A percentile compares a stretch with the other conserved stretches of the same genome.
phyloP scores from a whole-genome alignment of 1,139 yeast species.

The Candida anutae region DNA sequence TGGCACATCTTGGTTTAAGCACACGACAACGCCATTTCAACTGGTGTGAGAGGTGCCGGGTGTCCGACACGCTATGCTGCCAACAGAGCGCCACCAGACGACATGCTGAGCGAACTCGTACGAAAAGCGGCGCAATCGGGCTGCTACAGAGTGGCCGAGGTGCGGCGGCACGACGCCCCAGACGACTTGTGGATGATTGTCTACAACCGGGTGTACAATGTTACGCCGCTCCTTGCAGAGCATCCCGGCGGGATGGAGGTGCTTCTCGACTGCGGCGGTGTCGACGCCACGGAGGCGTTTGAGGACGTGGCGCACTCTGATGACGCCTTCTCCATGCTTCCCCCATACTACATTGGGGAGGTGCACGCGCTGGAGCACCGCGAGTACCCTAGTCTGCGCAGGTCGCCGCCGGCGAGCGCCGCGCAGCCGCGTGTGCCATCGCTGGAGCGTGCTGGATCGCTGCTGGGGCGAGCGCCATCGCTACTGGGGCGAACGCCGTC shows the following conservation, averaged over 20 bases:
- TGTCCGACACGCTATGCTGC: too few species aligned
- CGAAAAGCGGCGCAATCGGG: too few species aligned
- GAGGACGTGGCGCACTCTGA: slow-evolving; percentile 45
- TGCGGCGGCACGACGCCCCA: slow-evolving; percentile 36
- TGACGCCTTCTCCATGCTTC: slow-evolving; percentile 33
- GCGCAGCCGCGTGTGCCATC: too few species aligned
- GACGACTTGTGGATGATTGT: slow-evolving; percentile 62
- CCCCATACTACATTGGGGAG: slow-evolving; percentile 31
- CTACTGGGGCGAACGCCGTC: too few species aligned
- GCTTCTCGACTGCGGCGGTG: slow-evolving; percentile 60
- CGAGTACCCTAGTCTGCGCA: slow-evolving; percentile 5
- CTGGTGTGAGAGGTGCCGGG: too few species aligned
- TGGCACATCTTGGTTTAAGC: too few species aligned
- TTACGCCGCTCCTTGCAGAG: slow-evolving; percentile 37
- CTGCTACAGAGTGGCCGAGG: slow-evolving; percentile 22
- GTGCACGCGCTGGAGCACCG: slow-evolving; percentile 14
- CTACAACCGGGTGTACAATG: slow-evolving; percentile 55
- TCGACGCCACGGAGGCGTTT: slow-evolving; percentile 61
- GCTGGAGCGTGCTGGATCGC: too few species aligned
- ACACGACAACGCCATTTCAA: too few species aligned
- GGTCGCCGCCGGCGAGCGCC: too few species aligned
- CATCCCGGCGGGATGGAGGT: slow-evolving; percentile 75
- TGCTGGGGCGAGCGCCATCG: too few species aligned
- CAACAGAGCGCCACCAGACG: too few species aligned
- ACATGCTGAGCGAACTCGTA: too few species aligned